A percentile compares a stretch with the other conserved stretches of the same genome.
Conservation (phyloP, 2,329 filamentous ascomycete species). For the Xylariaceae sp. region DNA sequence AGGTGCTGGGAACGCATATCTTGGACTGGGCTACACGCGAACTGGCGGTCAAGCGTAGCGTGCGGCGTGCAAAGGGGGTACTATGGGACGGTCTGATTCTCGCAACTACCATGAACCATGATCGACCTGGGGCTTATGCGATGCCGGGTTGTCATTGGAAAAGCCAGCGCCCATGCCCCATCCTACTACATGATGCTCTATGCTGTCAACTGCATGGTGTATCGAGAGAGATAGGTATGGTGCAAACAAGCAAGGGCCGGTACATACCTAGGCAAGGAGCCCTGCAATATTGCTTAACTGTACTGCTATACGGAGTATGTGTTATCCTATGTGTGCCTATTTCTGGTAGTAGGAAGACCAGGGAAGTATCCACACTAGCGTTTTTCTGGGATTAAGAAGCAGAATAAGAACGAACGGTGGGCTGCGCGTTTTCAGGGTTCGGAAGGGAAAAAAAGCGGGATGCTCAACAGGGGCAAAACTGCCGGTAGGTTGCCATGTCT, state of each 20-base stretch:
- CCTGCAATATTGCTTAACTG: too few species aligned
- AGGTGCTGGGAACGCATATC: constrained; percentile 26
- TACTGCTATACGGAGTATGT: too few species aligned
- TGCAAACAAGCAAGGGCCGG: too few species aligned
- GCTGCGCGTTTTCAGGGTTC: constrained; percentile 19
- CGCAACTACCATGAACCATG: constrained; percentile 37
- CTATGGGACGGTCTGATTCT: constrained; percentile 18
- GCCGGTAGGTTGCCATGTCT: too few species aligned
- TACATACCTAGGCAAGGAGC: too few species aligned
- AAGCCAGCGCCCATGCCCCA: constrained; percentile 21
- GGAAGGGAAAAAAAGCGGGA: constrained; percentile 10
- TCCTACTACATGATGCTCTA: constrained; percentile 21
- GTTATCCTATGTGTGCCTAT: constrained; percentile 10
- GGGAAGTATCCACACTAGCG: too few species aligned
- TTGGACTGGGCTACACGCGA: constrained; percentile 31
- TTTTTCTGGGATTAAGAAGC: too few species aligned
- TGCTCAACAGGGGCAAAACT: constrained; percentile 16
- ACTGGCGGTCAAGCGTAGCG: constrained; percentile 44
- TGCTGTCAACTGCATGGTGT: too few species aligned
- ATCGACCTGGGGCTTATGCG: constrained; percentile 30
- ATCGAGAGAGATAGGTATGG: too few species aligned
- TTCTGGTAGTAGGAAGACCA: too few species aligned
- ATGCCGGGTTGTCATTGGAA: constrained; percentile 16
- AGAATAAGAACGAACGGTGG: constrained; percentile 14
- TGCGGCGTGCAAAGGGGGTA: too few species aligned